Evolutionary conservation across 345 rosid genomes (phyloP), one percentile per base, ranked within the genome.

Genomic region (Salix exigua): DNA sequence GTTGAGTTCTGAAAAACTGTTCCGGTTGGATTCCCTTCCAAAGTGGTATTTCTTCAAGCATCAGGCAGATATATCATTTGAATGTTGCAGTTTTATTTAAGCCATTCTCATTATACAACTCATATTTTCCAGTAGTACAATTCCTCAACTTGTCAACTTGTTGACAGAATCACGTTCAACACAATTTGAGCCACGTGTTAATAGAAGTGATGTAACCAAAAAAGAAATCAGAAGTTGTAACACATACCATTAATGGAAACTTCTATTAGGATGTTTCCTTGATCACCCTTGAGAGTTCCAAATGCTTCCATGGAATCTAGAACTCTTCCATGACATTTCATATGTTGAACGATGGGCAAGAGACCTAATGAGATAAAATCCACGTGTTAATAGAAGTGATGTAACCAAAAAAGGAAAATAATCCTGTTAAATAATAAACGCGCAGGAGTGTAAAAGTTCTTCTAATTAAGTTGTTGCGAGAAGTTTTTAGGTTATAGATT

Each of bases 291-390:
- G 58, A 88, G 85, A 73, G 72, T 60, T 75, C 75, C 87, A 78
- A 80, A 78, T 63, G 81, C 68, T 78, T 88, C 88, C 65, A 73
- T 73, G 73, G 87, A 87, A 75, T 85, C 87, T 71, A 91, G 71
- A 84, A 83, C 77, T 77, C 79, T 85, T 79, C 89, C 96, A 71
- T 75, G 88, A 83, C 76, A 85, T 77, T 83, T 83, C 79, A 93
- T 73, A 68, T 88, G 88, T 74, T 87, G 90, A 82, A 96, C 88
- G 81, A 93, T 91, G 75, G 98, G 99, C 87, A 96, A 76, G 72
- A 96, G 86, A 87, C 99, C 98, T 96, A 68, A 68, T 66, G 70
- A 83, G 79, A 80, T 31, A 62, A 33, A 78, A 74, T 63, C 75
- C 51, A 33, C 16, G 25, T 28, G 44, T 76, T 64, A 61, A 28